Base-by-base conservation (phyloP, 768 basidiomycete genomes). In the Neoboletus brunneissimus region DNA sequence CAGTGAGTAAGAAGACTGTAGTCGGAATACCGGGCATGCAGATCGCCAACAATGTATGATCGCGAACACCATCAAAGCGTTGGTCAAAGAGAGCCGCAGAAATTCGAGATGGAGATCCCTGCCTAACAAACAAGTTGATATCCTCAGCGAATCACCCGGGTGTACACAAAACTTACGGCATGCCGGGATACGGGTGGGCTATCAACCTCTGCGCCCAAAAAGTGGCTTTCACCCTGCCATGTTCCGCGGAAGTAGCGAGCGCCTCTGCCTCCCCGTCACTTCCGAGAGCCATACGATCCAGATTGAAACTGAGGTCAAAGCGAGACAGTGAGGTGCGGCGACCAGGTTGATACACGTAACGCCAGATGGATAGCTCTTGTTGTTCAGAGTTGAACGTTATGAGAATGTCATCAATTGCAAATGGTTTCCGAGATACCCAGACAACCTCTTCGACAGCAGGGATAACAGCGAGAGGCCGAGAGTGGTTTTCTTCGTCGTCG, bases 131-230 rank as follows among this genome's bases (percentile, higher is more conserved):
- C 29, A 32, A 43, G 35, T 34, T 54, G 48, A 56, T 47, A 51
- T 45, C 52, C 27, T 29, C 10, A 60, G 40, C 27, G 18, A 20
- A 46, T 29, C 34, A n/a, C 3, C 1, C 32, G 27, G 42, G 48
- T 0, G 29, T 15, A 57, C 37, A 55, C 25, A 27, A 50, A 70
- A 64, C 83, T 74, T 66, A 91, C 90, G 82, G 80, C 43, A 64
- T 64, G 46, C 72, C 67, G 0, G 76, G 60, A 18, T 84, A 74
- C n/a, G 79, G 73, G 51, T 80, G 77, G 15, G 79, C 75, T 51
- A 77, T 69, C 16, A 92, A 59, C 49, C 72, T 77, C 61, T 91
- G 83, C 71, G 87, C 81, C 89, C 90, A 92, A 64, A 83, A 88
- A 0, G 84, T 77, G 2, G 87, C 81, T 51, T 82, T 83, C 83